Conservation (phyloP, 2,329 filamentous ascomycete species). For the Gaeumannomyces sp. region DNA sequence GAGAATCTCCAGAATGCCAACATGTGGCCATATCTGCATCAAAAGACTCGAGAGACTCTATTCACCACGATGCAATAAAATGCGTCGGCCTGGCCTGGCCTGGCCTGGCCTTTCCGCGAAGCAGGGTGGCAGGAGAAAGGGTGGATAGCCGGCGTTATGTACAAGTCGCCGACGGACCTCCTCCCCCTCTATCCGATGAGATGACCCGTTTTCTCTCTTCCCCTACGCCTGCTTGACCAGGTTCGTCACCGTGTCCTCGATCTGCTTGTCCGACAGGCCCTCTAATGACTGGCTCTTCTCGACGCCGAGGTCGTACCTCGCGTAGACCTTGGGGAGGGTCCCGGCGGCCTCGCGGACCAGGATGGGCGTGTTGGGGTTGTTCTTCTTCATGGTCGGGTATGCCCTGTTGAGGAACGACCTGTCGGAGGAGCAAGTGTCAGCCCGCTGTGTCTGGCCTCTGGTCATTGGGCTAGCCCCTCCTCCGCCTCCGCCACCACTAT, state of each 20-base stretch:
- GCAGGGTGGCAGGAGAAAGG: too few species aligned
- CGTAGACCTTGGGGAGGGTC: constrained; percentile 79
- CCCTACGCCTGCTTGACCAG: constrained; percentile 38
- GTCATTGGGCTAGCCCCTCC: not conserved
- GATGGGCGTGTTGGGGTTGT: constrained; percentile 91
- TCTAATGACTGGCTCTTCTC: constrained; percentile 54
- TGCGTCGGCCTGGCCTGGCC: too few species aligned
- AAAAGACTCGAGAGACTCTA: too few species aligned
- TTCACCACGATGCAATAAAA: too few species aligned
- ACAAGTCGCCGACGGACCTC: not conserved
- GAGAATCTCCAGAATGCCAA: too few species aligned
- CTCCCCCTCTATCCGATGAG: not conserved
- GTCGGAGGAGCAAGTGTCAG: constrained; percentile 7
- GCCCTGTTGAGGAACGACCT: constrained; percentile 86
- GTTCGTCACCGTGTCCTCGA: constrained; percentile 51
- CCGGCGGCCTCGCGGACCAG: constrained; percentile 87
- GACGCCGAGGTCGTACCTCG: constrained; percentile 69
- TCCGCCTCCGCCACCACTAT: not conserved
- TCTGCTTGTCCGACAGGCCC: constrained; percentile 53
- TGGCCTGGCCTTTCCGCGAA: too few species aligned
- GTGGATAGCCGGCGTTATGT: not conserved
- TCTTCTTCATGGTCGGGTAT: constrained; percentile 99
- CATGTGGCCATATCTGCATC: too few species aligned
- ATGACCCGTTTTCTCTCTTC: not conserved
- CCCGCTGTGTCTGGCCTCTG: not conserved